Percentiles rank a stretch among this genome's conserved stretches.
Conservation (phyloP, 768 basidiomycete species). For the Psilocybe tampanensis region DNA sequence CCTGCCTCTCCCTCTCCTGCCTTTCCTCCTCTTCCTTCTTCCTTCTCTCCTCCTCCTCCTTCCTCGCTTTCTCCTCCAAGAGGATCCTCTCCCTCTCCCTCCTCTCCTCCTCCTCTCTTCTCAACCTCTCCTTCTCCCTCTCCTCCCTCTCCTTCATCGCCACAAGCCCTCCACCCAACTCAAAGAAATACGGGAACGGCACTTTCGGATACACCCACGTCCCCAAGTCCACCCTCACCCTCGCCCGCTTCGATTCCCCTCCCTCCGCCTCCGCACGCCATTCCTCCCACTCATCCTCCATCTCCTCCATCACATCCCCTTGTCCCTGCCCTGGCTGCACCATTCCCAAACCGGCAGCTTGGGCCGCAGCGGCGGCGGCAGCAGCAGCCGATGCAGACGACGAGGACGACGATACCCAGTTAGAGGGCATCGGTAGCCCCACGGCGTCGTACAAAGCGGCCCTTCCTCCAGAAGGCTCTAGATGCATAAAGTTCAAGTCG, state of each 20-base stretch:
- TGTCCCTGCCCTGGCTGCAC: slow-evolving; percentile 1
- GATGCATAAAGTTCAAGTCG: too few relatives aligned
- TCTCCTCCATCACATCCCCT: neutral
- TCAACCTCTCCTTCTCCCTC: slow-evolving; percentile 18
- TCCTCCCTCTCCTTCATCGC: slow-evolving; percentile 23
- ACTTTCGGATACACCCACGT: slow-evolving; percentile 59
- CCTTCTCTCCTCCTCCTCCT: slow-evolving; percentile 21
- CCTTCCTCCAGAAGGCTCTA: too few relatives aligned
- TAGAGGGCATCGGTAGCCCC: too few relatives aligned
- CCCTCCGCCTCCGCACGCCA: slow-evolving; percentile 24
- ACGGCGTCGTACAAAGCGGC: too few relatives aligned
- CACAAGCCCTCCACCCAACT: slow-evolving; percentile 31
- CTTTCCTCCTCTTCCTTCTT: slow-evolving; percentile 18
- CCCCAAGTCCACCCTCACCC: slow-evolving; percentile 46
- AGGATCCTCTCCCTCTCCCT: slow-evolving; percentile 17
- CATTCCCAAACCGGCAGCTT: slow-evolving; percentile 1
- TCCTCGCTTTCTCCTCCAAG: slow-evolving; percentile 18
- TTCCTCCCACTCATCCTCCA: slow-evolving; percentile 19
- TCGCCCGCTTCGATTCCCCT: slow-evolving; percentile 26
- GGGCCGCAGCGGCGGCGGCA: slow-evolving; percentile 5
- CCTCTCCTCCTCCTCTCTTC: slow-evolving; percentile 19
- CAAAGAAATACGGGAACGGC: slow-evolving; percentile 62
- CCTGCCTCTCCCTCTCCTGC: slow-evolving; percentile 12
- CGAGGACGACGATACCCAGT: neutral
- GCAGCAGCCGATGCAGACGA: slow-evolving; percentile 5